phyloP scores from a whole-genome alignment of 2,329 filamentous ascomycete genomes.

The Zymoseptoria pseudotritici region DNA sequence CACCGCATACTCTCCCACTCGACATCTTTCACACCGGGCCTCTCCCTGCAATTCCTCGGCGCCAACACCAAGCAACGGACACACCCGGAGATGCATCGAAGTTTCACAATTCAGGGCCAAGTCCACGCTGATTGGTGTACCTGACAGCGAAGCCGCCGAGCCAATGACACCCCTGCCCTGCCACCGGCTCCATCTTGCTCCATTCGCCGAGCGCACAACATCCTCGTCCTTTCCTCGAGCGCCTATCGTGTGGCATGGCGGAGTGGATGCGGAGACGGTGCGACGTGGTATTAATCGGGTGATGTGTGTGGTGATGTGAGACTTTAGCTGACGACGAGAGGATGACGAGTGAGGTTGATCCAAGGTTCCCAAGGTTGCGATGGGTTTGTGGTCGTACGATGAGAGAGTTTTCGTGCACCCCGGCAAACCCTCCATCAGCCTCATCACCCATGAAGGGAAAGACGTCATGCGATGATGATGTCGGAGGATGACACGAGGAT shows the following conservation, averaged over 20 bases:
- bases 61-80: not conserved
- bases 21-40: not conserved
- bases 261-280: not conserved
- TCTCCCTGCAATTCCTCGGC: not conserved
- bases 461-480: not conserved
- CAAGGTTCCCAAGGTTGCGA: not conserved
- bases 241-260: not conserved
- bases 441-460: not conserved
- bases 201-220: not conserved
- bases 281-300: not conserved
- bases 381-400: not conserved
- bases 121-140: not conserved
- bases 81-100: not conserved
- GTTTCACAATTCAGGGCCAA: not conserved
- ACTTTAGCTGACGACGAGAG: not conserved
- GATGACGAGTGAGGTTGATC: not conserved
- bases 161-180: not conserved
- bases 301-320: not conserved
- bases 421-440: not conserved
- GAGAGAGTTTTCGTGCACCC: not conserved
- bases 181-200: not conserved
- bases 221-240: not conserved
- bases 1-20: not conserved
- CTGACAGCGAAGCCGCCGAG: not conserved
- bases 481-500: too few relatives aligned